Conservation (phyloP, 2,329 filamentous ascomycete species). For the Teratosphaeriaceae sp. region DNA sequence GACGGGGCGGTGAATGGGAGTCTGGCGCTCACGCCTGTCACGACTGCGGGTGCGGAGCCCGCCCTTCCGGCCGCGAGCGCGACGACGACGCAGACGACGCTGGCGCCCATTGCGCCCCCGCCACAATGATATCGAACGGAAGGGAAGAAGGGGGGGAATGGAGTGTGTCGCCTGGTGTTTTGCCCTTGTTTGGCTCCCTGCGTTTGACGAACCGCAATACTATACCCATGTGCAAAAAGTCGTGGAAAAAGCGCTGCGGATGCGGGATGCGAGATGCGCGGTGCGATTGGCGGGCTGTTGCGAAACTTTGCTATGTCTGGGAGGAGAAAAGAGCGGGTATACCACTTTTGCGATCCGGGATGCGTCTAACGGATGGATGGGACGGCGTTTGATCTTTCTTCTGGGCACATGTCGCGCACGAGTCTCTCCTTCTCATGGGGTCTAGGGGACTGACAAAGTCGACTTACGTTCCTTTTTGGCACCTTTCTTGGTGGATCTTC, state of each 20-base stretch:
- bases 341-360: too few relatives aligned
- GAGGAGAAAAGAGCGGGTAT: not conserved
- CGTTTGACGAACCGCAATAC: constrained; percentile 1
- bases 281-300: too few relatives aligned
- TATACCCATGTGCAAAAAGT: constrained; percentile 3
- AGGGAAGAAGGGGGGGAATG: not conserved
- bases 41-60: constrained; percentile 1
- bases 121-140: constrained; percentile 7
- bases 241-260: not conserved
- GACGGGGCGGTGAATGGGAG: constrained; percentile 4
- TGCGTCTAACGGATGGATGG: too few relatives aligned
- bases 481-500: too few relatives aligned
- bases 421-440: too few relatives aligned
- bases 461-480: too few relatives aligned
- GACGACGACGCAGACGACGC: too few relatives aligned
- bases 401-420: too few relatives aligned
- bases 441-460: too few relatives aligned
- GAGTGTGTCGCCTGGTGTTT: not conserved
- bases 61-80: too few relatives aligned
- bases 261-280: too few relatives aligned
- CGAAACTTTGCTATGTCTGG: not conserved
- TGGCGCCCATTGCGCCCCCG: constrained; percentile 33
- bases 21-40: constrained; percentile 7
- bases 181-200: not conserved
- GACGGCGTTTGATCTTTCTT: too few relatives aligned